Evolutionary conservation across 2,329 filamentous ascomycete genomes (phyloP), one percentile per base, ranked within the genome.

Genomic region (Nemania sp.): DNA sequence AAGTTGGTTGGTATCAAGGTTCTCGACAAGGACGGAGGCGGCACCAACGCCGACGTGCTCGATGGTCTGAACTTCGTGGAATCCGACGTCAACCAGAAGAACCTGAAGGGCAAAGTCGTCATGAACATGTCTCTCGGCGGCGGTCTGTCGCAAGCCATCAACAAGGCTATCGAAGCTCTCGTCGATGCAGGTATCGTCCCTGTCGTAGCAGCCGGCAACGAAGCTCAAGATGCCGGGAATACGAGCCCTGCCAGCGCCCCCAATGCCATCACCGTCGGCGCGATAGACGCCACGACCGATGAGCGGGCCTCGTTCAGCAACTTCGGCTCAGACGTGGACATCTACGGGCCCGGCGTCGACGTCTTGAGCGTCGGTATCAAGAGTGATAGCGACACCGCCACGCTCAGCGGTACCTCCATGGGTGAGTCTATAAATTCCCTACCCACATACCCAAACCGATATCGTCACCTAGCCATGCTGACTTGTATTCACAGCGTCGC

Each of bases 71-170:
- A 86, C 67, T 87, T 78, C 60, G 78, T 85, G 46, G 76, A 79
- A 46, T 64, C 78, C n/a, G 78, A 85, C 63, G 83, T 76, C 42
- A 65, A 70, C 43, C 56, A 71, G 37, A 75, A 74, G 63, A 76
- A 76, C 20, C 72, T 79, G 35, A 60, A 64, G n/a, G 82, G 83
- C 69, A 84, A 83, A 69, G 78, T 82, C 57, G 81, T 87, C 67
- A 81, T 87, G 79, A 87, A 87, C 79, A 85, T 87, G 83, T 87
- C 85, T 3, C 78, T 87, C 18, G 83, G 83, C 59, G 83, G 83
- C 29, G 59, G 69, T 66, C 43, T 52, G 42, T 85, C 82, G 7
- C 60, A 67, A 1, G 80, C 83, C 21, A 72, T 86, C 72, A 87
- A 87, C 77, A 71, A 75, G n/a, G 83, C 83, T 68, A 81, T 86